Percentiles rank a stretch among this genome's conserved stretches.
phyloP scores from a whole-genome alignment of 2,329 filamentous ascomycete genomes.

The Ciborinia camelliae region DNA sequence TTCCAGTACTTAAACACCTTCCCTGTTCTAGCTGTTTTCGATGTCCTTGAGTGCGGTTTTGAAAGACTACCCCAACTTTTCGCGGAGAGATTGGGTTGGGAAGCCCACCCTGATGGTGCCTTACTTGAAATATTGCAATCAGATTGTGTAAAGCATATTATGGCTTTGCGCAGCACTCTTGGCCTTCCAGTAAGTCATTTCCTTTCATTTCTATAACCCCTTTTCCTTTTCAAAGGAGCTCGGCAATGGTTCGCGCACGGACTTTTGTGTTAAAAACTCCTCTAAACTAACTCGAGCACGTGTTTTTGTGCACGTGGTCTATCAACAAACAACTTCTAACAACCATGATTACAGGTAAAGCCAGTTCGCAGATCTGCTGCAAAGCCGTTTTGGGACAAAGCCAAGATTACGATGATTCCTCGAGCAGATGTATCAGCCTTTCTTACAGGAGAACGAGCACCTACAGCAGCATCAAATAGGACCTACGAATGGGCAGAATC shows the following conservation, averaged over 20 bases:
- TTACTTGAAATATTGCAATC: conserved; percentile 26
- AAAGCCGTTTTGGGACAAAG: conserved; percentile 21
- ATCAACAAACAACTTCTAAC: neutral
- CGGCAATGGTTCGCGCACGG: neutral
- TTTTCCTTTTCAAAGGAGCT: neutral
- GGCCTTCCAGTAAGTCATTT: conserved; percentile 4
- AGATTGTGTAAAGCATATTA: conserved; percentile 27
- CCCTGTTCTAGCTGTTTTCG: conserved; percentile 34
- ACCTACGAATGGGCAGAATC: neutral
- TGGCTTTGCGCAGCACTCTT: conserved; percentile 21
- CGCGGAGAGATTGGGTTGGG: conserved; percentile 31
- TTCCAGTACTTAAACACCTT: conserved; percentile 36
- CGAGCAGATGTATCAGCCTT: conserved; percentile 24
- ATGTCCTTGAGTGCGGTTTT: conserved; percentile 32
- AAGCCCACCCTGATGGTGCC: conserved; percentile 20
- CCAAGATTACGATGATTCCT: conserved; percentile 24
- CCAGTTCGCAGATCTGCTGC: conserved; percentile 19
- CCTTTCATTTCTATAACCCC: neutral
- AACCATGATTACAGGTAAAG: neutral
- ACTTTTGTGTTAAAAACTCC: neutral
- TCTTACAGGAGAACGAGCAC: neutral
- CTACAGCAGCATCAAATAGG: neutral
- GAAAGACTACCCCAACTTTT: conserved; percentile 8
- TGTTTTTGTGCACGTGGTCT: neutral
- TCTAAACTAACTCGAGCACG: neutral